phyloP scores from a whole-genome alignment of 208 protist species.

The Leishmania guyanensis region DNA sequence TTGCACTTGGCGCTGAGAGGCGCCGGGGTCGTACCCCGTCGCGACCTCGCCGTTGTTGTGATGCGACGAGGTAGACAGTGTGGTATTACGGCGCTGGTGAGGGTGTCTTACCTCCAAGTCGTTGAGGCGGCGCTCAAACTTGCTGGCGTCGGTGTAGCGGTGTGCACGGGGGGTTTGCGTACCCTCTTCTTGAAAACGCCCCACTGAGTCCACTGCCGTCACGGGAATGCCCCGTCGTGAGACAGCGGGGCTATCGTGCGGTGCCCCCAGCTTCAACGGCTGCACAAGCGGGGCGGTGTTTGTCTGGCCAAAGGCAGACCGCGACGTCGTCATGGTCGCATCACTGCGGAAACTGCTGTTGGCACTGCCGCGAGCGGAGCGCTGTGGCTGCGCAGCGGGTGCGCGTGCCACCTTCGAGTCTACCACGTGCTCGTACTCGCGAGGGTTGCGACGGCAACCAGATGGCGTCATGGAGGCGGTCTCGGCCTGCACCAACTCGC shows the following conservation, averaged over 20 bases:
- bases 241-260: constrained; percentile 13
- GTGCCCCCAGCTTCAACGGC: not conserved
- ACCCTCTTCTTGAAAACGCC: not conserved
- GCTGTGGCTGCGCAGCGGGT: not conserved
- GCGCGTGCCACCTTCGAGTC: constrained; percentile 13
- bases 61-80: constrained; percentile 1
- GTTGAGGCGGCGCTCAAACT: constrained; percentile 37
- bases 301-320: constrained; percentile 1
- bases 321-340: not conserved
- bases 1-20: not conserved
- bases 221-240: constrained; percentile 5
- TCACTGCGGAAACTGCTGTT: not conserved
- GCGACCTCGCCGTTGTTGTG: not conserved
- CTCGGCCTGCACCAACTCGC: not conserved
- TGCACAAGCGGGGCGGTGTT: constrained; percentile 1
- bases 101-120: constrained; percentile 11
- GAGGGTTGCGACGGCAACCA: constrained; percentile 21
- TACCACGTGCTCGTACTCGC: constrained; percentile 27
- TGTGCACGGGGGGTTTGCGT: constrained; percentile 11
- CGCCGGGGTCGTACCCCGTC: not conserved
- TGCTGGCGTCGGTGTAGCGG: constrained; percentile 15
- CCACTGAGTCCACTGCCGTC: not conserved
- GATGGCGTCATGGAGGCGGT: constrained; percentile 13
- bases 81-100: not conserved
- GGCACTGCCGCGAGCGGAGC: not conserved